Base-by-base conservation (phyloP, 2,329 filamentous ascomycete species). In the Chalaropsis ovoidea region DNA sequence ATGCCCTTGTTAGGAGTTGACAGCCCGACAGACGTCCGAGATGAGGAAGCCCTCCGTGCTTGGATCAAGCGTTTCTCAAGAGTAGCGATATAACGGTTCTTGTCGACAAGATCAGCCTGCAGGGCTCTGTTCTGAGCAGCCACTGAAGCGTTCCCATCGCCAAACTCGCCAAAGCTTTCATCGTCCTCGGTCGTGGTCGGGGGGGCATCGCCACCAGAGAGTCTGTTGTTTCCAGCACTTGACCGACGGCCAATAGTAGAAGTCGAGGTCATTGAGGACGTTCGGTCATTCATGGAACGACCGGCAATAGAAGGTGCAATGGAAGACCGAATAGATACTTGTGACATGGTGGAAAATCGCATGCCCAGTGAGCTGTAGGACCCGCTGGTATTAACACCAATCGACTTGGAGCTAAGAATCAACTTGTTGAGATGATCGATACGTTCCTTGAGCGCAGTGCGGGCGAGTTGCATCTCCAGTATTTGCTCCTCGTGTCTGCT, bases 371-470 rank as follows among this genome's bases (percentile, higher is more conserved):
- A 82, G 70, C 86, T 89, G 70, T 86, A 85, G 0, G 86, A 85
- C 24, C 87, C 86, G 70, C 86, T 87, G 41, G 80, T 81, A 75
- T 99, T 99, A 65, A 99, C 94, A 4, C 94, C 94, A 5, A 90
- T 88, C 4, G 93, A 97, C 74, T 96, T 96, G 17, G 93, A 97
- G 74, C 90, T 95, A 67, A 99, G 78, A 69, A 99, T 97, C 62
- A 99, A 80, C 61, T 93, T 86, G 76, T 97, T 99, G 60, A 99
- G 80, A 75, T 99, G 94, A 73, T 96, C 92, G 71, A 99, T 99
- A 39, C 94, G 87, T 78, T 99, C 94, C 75, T 97, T 99, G 65
- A 99, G 78, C 0, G 94, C 94, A 0, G 94, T 99, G 52, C 94
- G 86, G 41, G 94, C 94, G 60, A 99, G 82, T 74, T 99, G 94